Percentiles rank a stretch among this genome's conserved stretches.
phyloP scores from a whole-genome alignment of 495 filamentous ascomycete genomes.

The Trichodelitschia bisporula region DNA sequence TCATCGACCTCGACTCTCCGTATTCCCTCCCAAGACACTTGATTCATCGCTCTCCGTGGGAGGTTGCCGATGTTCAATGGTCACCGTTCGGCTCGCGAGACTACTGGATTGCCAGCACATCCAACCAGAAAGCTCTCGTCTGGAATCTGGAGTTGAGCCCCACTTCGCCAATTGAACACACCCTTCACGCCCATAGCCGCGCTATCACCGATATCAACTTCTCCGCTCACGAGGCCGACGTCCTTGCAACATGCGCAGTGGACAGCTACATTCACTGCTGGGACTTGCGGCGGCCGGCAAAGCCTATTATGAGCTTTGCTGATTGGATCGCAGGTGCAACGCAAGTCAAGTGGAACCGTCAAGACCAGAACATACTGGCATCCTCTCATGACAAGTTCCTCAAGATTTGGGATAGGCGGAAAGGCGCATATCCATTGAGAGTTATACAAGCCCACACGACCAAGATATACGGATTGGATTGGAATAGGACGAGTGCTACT shows the following conservation, averaged over 20 bases:
- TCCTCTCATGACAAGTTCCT: slow-evolving; percentile 74
- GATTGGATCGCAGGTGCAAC: slow-evolving; percentile 92
- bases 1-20: slow-evolving; percentile 82
- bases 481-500: slow-evolving; percentile 52
- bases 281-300: slow-evolving; percentile 48
- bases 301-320: slow-evolving; percentile 27
- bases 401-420: slow-evolving; percentile 76
- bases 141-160: slow-evolving; percentile 71
- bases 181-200: slow-evolving; percentile 68
- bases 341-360: slow-evolving; percentile 87
- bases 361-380: slow-evolving; percentile 62
- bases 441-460: slow-evolving; percentile 80
- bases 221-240: slow-evolving; percentile 72
- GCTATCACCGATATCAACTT: slow-evolving; percentile 97
- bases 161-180: slow-evolving; percentile 60
- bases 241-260: slow-evolving; percentile 73
- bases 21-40: slow-evolving; percentile 74
- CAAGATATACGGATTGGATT: slow-evolving; percentile 90
- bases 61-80: slow-evolving; percentile 97
- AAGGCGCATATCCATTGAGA: slow-evolving; percentile 49
- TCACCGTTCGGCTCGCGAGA: slow-evolving; percentile 74
- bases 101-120: slow-evolving; percentile 83
- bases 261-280: slow-evolving; percentile 88
- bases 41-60: slow-evolving; percentile 71
- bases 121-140: slow-evolving; percentile 83